Evolutionary conservation across 2,329 filamentous ascomycete genomes (phyloP), one percentile per base, ranked within the genome.

Genomic region (Sphaerulina musiva): DNA sequence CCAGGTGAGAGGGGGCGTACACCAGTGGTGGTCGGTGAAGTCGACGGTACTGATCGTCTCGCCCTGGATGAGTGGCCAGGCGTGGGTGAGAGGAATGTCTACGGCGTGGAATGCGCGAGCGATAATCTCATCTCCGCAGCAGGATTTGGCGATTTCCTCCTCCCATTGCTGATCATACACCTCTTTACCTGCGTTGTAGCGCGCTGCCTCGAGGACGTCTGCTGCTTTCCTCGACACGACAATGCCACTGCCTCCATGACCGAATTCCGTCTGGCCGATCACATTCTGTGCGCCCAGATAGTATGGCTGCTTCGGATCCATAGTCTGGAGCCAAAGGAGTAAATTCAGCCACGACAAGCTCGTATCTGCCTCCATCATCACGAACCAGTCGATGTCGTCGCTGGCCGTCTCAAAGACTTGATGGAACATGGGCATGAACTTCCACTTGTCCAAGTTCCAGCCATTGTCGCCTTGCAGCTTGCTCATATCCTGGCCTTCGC

Each of bases 311-410:
- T 68, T 65, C 3, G 76, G 72, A 48, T 80, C 72, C 64, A 78
- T 74, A 11, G 72, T 76, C 34, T 72, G 71, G 10, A 81, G 70
- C 54, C 77, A 75, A 12, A 75, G 76, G 56, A 79, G 75, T 31
- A 74, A 53, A 45, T 73, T 75, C 31, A 71, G 65, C 73, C 74
- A 76, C 11, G 71, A 67, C 11, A 76, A 51, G 57, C 73, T 80
- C 46, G 79, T 81, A 62, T 81, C 79, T 2, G 78, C 77, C 59
- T 81, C 79, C 45, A 79, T 75, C 63, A 80, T 79, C 50, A 81
- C 73, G 59, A 79, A 81, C 74, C 79, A 81, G 36, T 77, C 70
- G 44, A 75, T 74, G n/a, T 73, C 66, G 12, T 64, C 56, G 2
- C 74, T 74, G 32, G 75, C 76, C 51, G 69, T 65, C 29, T 70